phyloP scores from a whole-genome alignment of 2,329 filamentous ascomycete species.

The Aphanoascus verrucosus region DNA sequence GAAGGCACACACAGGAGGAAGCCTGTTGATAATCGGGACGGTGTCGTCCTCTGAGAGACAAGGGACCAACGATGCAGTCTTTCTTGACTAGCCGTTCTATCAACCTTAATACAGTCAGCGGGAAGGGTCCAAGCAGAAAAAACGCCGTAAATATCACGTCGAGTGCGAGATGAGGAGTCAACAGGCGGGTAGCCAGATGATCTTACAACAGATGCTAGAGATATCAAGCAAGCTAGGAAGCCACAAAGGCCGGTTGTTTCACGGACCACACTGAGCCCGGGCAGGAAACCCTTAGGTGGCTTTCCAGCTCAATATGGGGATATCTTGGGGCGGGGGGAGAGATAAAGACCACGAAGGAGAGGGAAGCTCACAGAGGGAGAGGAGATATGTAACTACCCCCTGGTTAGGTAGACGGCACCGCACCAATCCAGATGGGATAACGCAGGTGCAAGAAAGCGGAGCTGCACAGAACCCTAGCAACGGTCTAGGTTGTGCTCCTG shows the following conservation, averaged over 20 bases:
- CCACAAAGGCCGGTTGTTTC: no score
- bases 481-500: background rate
- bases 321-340: background rate
- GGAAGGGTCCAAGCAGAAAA: background rate
- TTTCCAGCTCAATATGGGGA: background rate
- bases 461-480: background rate
- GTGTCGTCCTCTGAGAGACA: no score
- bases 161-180: background rate
- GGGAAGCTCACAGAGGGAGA: conserved; percentile 2
- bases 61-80: background rate
- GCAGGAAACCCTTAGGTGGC: background rate
- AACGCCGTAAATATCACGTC: background rate
- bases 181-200: background rate
- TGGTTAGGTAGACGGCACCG: background rate
- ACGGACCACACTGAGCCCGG: background rate
- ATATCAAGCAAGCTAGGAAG: background rate
- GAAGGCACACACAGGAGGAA: background rate
- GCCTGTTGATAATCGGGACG: background rate
- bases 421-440: background rate
- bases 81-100: background rate
- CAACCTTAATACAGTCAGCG: background rate
- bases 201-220: background rate
- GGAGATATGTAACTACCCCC: conserved; percentile 1
- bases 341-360: background rate
- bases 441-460: conserved; percentile 5